Percentiles rank a stretch among this genome's conserved stretches.
Evolutionary conservation across 116 monocot species (phyloP).

Genomic region (Posidonia oceanica): DNA sequence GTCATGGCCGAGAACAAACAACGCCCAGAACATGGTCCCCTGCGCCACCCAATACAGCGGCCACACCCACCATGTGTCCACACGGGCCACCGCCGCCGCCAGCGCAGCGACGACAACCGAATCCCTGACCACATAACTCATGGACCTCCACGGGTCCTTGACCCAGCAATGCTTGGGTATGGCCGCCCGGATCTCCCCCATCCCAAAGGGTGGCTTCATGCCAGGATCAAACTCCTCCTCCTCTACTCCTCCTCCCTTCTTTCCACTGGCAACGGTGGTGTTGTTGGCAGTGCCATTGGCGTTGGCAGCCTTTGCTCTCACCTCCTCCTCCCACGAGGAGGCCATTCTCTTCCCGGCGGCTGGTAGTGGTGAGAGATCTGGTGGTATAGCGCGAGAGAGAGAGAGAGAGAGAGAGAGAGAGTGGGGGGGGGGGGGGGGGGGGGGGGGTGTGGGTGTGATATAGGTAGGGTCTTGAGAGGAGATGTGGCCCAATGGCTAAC

Average conservation of each 20-base stretch:
- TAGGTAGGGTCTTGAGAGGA: no score
- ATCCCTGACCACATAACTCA: constrained; percentile 28
- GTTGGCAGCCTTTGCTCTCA: constrained; percentile 3
- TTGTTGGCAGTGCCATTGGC: not conserved
- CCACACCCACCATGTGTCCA: constrained; percentile 23
- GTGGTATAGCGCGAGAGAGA: no score
- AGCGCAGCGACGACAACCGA: constrained; percentile 15
- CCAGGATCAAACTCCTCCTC: constrained; percentile 20
- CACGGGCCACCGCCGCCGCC: constrained; percentile 11
- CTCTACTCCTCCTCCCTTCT: not conserved
- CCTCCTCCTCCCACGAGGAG: not conserved
- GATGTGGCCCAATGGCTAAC: no score
- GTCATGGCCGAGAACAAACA: constrained; percentile 43
- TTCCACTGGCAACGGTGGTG: not conserved
- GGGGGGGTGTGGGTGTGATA: not conserved
- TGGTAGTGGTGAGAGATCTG: no score
- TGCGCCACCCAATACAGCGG: constrained; percentile 29
- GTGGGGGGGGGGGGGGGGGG: not conserved
- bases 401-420: no score
- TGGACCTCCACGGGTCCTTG: constrained; percentile 29
- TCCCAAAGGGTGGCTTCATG: constrained; percentile 27
- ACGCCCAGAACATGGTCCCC: constrained; percentile 51
- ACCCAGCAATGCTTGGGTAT: constrained; percentile 40
- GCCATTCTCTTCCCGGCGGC: not conserved
- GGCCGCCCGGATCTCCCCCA: constrained; percentile 38